Evolutionary conservation across 441 rosid species (phyloP).

Genomic region (Syzygium malaccense): DNA sequence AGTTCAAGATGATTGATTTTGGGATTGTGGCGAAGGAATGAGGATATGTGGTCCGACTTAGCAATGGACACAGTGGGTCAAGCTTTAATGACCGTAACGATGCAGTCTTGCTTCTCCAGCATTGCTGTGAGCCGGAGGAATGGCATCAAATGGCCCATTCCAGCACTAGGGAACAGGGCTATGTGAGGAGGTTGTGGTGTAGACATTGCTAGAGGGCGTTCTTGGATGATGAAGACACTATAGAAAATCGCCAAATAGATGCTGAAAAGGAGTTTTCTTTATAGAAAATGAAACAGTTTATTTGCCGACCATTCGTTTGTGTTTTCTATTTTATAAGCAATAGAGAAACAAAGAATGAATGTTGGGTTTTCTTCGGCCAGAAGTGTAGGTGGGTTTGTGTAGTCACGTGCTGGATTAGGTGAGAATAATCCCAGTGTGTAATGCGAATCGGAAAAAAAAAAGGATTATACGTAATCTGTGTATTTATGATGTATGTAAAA

Average conservation of each 20-base stretch:
- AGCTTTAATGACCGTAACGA: slow-evolving; percentile 20
- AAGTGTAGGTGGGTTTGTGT: neutral
- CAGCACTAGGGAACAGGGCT: slow-evolving; percentile 20
- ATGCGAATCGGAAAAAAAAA: too few relatives aligned
- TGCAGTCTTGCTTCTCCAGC: slow-evolving; percentile 6
- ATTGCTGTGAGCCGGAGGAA: slow-evolving; percentile 22
- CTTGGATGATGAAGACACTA: neutral
- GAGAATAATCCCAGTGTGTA: neutral
- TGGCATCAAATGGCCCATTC: slow-evolving; percentile 27
- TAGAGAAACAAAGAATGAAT: neutral
- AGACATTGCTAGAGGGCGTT: neutral
- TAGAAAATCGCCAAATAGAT: too few relatives aligned
- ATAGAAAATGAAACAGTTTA: neutral
- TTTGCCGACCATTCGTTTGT: neutral
- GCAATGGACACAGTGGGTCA: slow-evolving; percentile 22
- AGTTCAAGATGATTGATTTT: slow-evolving; percentile 13
- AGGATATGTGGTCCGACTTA: slow-evolving; percentile 15
- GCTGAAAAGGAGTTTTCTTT: too few relatives aligned
- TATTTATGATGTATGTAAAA: too few relatives aligned
- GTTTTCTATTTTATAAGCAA: neutral
- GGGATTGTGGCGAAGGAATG: slow-evolving; percentile 19
- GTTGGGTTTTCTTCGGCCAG: neutral
- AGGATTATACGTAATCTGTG: too few relatives aligned
- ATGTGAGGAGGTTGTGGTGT: slow-evolving; percentile 1
- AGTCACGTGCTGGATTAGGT: neutral